These are phyloP conservation scores for Voacanga thouarsii DNA, from an alignment of 257 asterid genomes.

Conservation along the genomic window DNA sequence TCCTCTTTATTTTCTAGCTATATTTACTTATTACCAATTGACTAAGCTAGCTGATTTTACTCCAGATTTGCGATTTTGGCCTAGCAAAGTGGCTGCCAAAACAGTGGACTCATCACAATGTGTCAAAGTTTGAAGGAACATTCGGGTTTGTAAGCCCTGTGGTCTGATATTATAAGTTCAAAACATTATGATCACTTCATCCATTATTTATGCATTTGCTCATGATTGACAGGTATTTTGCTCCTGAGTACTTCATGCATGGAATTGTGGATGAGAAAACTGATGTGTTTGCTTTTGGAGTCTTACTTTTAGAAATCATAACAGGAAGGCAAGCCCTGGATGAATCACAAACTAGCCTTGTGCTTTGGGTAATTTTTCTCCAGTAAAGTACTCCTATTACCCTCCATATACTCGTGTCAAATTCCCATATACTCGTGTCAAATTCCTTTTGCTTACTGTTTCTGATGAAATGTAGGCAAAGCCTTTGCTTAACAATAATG, in stretches of 20 bases:
- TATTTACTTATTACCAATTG: not conserved
- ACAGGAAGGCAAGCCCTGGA: conserved; percentile 62
- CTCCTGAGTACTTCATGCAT: conserved; percentile 76
- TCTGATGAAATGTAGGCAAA: conserved; percentile 42
- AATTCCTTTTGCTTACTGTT: not conserved
- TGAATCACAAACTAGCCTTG: conserved; percentile 52
- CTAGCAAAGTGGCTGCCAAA: conserved; percentile 80
- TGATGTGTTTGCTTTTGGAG: conserved; percentile 72
- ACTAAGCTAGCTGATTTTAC: conserved; percentile 3
- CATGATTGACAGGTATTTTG: conserved; percentile 49
- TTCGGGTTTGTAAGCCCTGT: conserved; percentile 51
- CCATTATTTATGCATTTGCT: not conserved
- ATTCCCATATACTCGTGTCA: conserved; percentile 1
- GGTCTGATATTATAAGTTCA: conserved; percentile 1
- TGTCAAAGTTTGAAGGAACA: conserved; percentile 72
- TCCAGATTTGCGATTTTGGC: conserved; percentile 77
- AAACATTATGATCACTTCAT: not conserved
- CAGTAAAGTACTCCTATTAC: not conserved
- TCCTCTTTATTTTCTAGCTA: not conserved
- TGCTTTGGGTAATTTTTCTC: conserved; percentile 55
- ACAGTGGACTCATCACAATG: conserved; percentile 60
- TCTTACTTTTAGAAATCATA: conserved; percentile 59
- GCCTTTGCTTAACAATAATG: conserved; percentile 50
- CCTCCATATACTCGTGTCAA: conserved; percentile 1
- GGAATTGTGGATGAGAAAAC: conserved; percentile 76